Evolutionary conservation across 116 monocot species (phyloP).

Genomic region (Zostera marina): DNA sequence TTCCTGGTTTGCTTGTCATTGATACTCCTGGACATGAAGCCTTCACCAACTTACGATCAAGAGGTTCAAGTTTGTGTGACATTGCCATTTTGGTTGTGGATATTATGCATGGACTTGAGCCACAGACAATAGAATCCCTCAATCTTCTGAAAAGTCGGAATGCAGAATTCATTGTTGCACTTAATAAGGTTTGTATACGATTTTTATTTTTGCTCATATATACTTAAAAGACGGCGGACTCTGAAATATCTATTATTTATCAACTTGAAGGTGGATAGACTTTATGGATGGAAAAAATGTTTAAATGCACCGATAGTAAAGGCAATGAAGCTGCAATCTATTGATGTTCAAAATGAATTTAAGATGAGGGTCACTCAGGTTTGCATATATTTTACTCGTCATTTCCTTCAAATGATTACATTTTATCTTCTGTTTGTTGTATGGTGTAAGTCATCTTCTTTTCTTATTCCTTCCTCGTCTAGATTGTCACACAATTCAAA

Average conservation of each 20-base stretch:
- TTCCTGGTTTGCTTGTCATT: constrained; percentile 91
- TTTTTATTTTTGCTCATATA: background rate
- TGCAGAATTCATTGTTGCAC: constrained; percentile 92
- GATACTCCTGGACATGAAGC: constrained; percentile 98
- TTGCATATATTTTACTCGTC: constrained; percentile 1
- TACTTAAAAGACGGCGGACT: background rate
- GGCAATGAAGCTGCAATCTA: constrained; percentile 66
- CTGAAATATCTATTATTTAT: background rate
- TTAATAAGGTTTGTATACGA: constrained; percentile 64
- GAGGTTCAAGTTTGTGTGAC: constrained; percentile 96
- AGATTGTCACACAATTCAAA: constrained; percentile 78
- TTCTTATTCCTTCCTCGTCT: constrained; percentile 3
- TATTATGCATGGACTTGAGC: constrained; percentile 98
- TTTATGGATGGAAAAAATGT: constrained; percentile 85
- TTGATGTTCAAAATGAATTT: constrained; percentile 85
- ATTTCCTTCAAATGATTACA: background rate
- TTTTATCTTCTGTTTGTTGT: background rate
- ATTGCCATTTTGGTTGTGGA: constrained; percentile 95
- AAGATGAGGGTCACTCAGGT: constrained; percentile 82
- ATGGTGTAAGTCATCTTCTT: background rate
- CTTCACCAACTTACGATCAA: constrained; percentile 78
- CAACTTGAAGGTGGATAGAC: constrained; percentile 61
- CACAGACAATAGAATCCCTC: constrained; percentile 91
- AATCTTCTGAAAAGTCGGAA: constrained; percentile 64
- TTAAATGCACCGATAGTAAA: constrained; percentile 66